Evolutionary conservation across 2,329 filamentous ascomycete species (phyloP).

Genomic region (Onygenales sp.): DNA sequence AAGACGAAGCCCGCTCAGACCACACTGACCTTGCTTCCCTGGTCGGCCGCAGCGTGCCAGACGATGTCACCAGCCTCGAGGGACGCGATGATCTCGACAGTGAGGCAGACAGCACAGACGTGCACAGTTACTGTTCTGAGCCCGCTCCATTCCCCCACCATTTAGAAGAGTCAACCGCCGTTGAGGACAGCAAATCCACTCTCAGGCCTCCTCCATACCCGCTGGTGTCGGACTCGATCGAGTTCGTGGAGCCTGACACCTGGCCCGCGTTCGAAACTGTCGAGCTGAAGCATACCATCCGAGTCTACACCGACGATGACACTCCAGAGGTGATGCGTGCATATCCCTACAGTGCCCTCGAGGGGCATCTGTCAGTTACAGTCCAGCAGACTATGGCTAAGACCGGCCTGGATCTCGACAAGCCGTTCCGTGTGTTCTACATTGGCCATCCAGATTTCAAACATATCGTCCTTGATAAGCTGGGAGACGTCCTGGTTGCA

Average conservation of each 20-base stretch:
- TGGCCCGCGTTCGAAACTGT: conserved; percentile 31
- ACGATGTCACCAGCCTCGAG: conserved; percentile 37
- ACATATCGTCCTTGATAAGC: conserved; percentile 36
- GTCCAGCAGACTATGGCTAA: conserved; percentile 37
- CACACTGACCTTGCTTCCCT: conserved; percentile 35
- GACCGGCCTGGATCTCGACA: conserved; percentile 28
- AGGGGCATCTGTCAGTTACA: conserved; percentile 28
- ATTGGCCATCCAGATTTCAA: conserved; percentile 30
- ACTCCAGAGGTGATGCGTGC: conserved; percentile 17
- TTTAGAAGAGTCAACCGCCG: neutral
- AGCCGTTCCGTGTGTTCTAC: conserved; percentile 37
- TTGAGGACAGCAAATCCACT: neutral
- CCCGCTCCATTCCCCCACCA: conserved; percentile 7
- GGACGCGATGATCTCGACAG: conserved; percentile 27
- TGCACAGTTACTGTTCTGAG: conserved; percentile 19
- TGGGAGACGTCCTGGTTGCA: conserved; percentile 38
- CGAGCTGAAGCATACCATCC: conserved; percentile 34
- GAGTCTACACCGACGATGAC: conserved; percentile 24
- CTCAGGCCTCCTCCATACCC: neutral
- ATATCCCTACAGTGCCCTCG: conserved; percentile 18
- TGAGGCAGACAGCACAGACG: conserved; percentile 25
- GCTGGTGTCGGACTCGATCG: conserved; percentile 26
- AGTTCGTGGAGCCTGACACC: conserved; percentile 32
- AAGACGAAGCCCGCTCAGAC: conserved; percentile 36
- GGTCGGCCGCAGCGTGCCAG: conserved; percentile 31